Evolutionary conservation across 2,329 filamentous ascomycete genomes (phyloP).

Genomic region (Diaporthe sp.): DNA sequence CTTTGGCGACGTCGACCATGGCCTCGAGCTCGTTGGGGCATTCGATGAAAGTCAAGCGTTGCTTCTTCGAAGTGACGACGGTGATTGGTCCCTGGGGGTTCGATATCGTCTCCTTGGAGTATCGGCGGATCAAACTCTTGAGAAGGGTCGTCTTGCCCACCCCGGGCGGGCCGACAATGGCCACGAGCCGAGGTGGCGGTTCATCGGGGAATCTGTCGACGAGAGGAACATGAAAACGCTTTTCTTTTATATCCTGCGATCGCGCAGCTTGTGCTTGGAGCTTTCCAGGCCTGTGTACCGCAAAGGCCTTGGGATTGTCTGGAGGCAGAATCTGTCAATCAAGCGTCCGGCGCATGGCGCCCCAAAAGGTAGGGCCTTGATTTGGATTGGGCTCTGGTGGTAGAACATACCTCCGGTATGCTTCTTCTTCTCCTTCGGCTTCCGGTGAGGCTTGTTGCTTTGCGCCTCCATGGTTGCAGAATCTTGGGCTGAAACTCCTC

Average conservation of each 20-base stretch:
- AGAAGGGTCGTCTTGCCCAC: conserved; percentile 96
- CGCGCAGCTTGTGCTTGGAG: conserved; percentile 81
- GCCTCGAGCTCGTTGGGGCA: conserved; percentile 96
- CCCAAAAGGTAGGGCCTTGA: background rate
- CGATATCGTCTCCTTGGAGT: conserved; percentile 94
- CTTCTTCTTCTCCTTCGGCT: conserved; percentile 88
- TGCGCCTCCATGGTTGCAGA: conserved; percentile 81
- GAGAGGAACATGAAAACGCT: conserved; percentile 94
- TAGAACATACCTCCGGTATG: conserved; percentile 67
- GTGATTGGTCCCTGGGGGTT: conserved; percentile 94
- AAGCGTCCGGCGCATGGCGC: conserved; percentile 43
- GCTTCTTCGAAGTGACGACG: conserved; percentile 95
- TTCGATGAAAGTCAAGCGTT: conserved; percentile 95
- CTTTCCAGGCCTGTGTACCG: conserved; percentile 85
- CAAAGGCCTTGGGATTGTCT: conserved; percentile 89
- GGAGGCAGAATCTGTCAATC: conserved; percentile 63
- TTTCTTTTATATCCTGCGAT: conserved; percentile 88
- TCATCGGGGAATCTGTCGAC: conserved; percentile 97
- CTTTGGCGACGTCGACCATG: conserved; percentile 97
- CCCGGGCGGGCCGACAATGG: conserved; percentile 94
- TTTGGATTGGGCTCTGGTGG: background rate
- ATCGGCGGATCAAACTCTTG: conserved; percentile 93
- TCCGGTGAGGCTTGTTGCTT: conserved; percentile 86
- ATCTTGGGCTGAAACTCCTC: conserved; percentile 16
- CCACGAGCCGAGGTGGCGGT: conserved; percentile 91